These are phyloP conservation scores for Fusarium sp. DNA, from an alignment of 2,329 filamentous ascomycete genomes.

Conservation along the genomic window DNA sequence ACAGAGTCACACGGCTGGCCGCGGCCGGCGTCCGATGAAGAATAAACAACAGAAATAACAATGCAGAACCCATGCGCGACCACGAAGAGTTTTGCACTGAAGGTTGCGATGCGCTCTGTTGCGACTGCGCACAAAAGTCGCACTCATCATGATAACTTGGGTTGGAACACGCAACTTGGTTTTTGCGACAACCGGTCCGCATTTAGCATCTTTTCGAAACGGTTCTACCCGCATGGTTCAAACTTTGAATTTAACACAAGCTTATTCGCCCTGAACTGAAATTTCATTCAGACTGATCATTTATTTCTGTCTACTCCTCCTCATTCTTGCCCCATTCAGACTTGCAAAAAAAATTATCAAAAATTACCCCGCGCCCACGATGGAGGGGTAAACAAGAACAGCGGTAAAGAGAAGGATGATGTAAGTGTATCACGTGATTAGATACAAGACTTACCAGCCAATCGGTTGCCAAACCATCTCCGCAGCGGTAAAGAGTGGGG, in stretches of 20 bases:
- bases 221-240: background rate
- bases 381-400: conserved; percentile 35
- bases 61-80: background rate
- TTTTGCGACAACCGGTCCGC: background rate
- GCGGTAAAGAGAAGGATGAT: conserved; percentile 34
- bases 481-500: conserved; percentile 34
- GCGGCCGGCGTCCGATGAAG: conserved; percentile 7
- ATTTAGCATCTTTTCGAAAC: background rate
- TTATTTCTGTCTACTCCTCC: conserved; percentile 22
- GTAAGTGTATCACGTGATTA: conserved; percentile 33
- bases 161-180: background rate
- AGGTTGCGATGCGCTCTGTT: background rate
- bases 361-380: conserved; percentile 37
- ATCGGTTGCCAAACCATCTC: conserved; percentile 32
- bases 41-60: conserved; percentile 32
- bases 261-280: background rate
- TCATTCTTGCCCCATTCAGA: background rate
- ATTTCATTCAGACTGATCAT: background rate
- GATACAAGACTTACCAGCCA: background rate
- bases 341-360: background rate
- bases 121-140: background rate
- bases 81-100: background rate
- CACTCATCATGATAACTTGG: background rate
- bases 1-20: conserved; percentile 28
- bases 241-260: background rate